A percentile compares a stretch with the other conserved stretches of the same genome.
Conservation (phyloP, 768 basidiomycete genomes). For the Pleurotus salmoneostramineus region DNA sequence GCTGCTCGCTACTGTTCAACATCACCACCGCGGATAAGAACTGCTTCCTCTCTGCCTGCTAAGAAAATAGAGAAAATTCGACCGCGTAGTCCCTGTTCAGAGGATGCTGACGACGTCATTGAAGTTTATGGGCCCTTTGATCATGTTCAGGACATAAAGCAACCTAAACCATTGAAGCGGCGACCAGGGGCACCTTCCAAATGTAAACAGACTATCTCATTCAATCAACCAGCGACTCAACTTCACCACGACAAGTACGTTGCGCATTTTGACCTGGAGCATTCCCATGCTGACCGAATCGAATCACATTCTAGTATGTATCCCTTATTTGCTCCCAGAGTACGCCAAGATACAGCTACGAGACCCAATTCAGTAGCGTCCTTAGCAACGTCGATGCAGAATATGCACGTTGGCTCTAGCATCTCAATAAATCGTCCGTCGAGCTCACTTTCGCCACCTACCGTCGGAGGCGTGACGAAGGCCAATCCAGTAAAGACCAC, state of each 20-base stretch:
- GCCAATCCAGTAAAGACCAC: neutral
- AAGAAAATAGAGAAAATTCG: neutral
- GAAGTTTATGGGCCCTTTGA: constrained; percentile 4
- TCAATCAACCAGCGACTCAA: too few relatives aligned
- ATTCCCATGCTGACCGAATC: too few relatives aligned
- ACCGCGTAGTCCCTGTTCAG: neutral
- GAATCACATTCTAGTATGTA: too few relatives aligned
- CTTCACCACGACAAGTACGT: too few relatives aligned
- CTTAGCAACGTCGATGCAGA: neutral
- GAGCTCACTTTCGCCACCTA: too few relatives aligned
- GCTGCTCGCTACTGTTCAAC: neutral
- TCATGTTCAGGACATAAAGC: neutral
- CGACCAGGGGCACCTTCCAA: neutral
- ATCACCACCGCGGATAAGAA: neutral
- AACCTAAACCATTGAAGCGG: neutral
- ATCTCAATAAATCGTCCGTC: neutral
- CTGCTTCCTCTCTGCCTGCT: neutral
- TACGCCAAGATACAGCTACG: neutral
- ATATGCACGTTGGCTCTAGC: neutral
- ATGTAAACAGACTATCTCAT: neutral
- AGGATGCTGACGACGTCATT: constrained; percentile 1
- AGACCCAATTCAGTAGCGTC: neutral
- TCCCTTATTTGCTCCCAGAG: neutral
- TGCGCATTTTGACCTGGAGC: too few relatives aligned
- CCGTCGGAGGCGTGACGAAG: too few relatives aligned